Evolutionary conservation across 805 yeast genomes (phyloP), one percentile per base, ranked within the genome.

Genomic region (Hanseniaspora thailandica): DNA sequence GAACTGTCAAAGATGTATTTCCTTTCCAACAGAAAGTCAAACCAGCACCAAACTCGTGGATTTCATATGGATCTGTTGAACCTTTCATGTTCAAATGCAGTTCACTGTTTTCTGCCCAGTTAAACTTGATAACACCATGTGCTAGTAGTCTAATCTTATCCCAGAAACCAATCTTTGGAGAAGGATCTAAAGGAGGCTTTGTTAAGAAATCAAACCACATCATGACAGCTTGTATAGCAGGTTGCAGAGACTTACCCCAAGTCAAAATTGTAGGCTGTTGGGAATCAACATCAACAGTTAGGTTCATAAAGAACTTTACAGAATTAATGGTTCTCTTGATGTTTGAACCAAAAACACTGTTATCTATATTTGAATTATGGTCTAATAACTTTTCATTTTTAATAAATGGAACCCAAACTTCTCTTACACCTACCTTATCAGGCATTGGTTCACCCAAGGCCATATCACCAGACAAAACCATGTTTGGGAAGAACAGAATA

Each of bases 141-240:
- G 76, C 60, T 7, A 76, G 60, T 22, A 77, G 67, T 2, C 84
- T 71, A 39, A 80, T 61, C 58, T 82, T 82, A 64, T 82, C 88
- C 88, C 88, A 82, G 59, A 81, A 79, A 4, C 88, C 88, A 7
- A 82, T 60, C 57, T 78, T 78, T 8, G 72, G 68, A 2, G 85
- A 79, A 1, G 78, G 78, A 61, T 82, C 88, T 25, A 81, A 63
- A 2, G 84, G 84, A 1, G 88, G 85, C 59, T 81, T 82, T 0
- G 86, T 80, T 50, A 81, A 72, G 49, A 73, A 77, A 63, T 82
- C 87, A 61, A 81, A 77, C 66, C 81, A 78, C 43, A 77, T 64
- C 80, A 81, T 77, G 1, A 80, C 76, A 25, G 81, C 74, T 61
- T 74, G 74, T 34, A 80, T 66, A 3, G 81, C 82, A 0, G 86